Base-by-base conservation (phyloP, 805 yeast genomes). In the Candida silvicultrix region DNA sequence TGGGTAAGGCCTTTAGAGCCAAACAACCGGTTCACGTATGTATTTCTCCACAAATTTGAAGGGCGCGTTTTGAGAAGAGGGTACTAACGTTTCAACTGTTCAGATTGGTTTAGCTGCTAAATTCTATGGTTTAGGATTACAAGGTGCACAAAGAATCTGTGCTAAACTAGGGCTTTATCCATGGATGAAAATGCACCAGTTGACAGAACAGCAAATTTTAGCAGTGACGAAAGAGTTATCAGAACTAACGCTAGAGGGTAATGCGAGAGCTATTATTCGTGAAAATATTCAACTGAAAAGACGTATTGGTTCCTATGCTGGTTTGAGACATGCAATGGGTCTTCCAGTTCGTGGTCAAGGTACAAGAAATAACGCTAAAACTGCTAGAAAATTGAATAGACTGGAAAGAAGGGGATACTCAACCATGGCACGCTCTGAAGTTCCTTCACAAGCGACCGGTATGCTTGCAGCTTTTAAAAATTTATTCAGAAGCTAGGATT, bases 131-230 rank as follows among this genome's bases (percentile, higher is more conserved):
- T 71, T 94, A 37, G 97, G 98, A n/a, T 65, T 69, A 40, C 64
- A 69, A 45, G 80, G 85, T 10, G 92, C 97, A 2, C 78, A 77
- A 51, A 71, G 73, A 57, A 72, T 94, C 44, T 89, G 97, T 63
- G 82, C 97, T 36, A 88, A 81, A 61, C 78, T 92, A 20, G 97
- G 96, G 11, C 77, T 94, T 49, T 92, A 90, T 60, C 98, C 98
- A 40, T 73, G 77, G 62, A 90, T 92, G 95, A 80, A 96, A 68
- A 84, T 90, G 86, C 94, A 87, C 63, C 96, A 94, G 66, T 76
- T 94, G 35, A 72, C 85, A 25, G 98, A 94, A 66, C 86, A 89
- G 23, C 95, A 89, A 57, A 75, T 89, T 40, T 76, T 92, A 78
- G 80, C 85, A 32, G 73, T 94, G 40, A 85, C 96, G 35, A 92